Evolutionary conservation across 257 asterid species (phyloP), one percentile per base, ranked within the genome.

Genomic region (Eustoma russellianum): DNA sequence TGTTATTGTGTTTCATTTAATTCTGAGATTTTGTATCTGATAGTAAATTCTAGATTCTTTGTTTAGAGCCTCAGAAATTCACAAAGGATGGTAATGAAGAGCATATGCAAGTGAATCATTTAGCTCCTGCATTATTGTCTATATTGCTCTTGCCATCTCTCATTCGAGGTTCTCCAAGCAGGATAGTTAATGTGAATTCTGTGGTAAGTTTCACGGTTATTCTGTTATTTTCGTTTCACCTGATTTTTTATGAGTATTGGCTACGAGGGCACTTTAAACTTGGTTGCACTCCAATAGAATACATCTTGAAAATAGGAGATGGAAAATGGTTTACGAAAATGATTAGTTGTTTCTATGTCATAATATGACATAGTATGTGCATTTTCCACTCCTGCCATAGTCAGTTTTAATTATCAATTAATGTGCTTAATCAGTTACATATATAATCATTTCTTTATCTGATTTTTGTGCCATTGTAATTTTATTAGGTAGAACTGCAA

Each of bases 51-150:
- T 59, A 46, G n/a, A 50, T 17, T 18, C 46, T 41, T 33, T 65
- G 4, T 66, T 62, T 83, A 91, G 98, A 87, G 62, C 95, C 96
- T 41, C 98, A 91, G 70, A 87, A 67, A 53, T 69, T 90, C 66
- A 78, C 98, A 3, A 82, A 68, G 76, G 89, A 90, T 24, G 98
- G 96, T 19, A 73, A 80, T 77, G 96, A 91, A 67, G 88, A 80
- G 49, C 97, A 91, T 74, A 63, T 87, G 95, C 98, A 91, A 85
- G 97, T 85, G 73, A 91, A 91, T 69, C 97, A 87, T 81, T 89
- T 87, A n/a, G 97, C 95, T 72, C 97, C 97, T 7, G 87, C 98
- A 46, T 81, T 87, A 70, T 93, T 91, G 58, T 87, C 98, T 30
- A 51, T 87, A 41, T 72, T 82, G 76, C 94, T 91, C 63, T 70